phyloP scores from a whole-genome alignment of 2,329 filamentous ascomycete species.

The Emmonsiellopsis sp. region DNA sequence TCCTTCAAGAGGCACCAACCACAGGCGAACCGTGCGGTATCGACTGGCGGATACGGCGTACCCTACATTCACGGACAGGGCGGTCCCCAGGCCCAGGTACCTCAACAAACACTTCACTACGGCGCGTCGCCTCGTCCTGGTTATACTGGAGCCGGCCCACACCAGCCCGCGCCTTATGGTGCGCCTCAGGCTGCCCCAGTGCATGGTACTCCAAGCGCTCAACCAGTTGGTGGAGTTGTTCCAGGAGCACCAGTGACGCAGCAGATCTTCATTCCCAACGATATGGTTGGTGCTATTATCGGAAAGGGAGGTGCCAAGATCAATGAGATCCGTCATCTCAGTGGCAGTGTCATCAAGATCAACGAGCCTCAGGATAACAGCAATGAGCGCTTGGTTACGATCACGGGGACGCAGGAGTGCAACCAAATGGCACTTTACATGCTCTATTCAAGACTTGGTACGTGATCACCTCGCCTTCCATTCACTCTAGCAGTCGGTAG shows the following conservation, averaged over 20 bases:
- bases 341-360: conserved; percentile 98
- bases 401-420: conserved; percentile 94
- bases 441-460: conserved; percentile 94
- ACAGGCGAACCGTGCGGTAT: conserved; percentile 63
- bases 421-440: conserved; percentile 99
- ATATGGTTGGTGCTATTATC: conserved; percentile 99
- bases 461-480: conserved; percentile 23
- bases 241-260: conserved; percentile 84
- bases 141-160: conserved; percentile 72
- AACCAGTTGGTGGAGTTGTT: conserved; percentile 63
- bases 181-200: conserved; percentile 50
- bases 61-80: conserved; percentile 62
- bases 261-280: conserved; percentile 98
- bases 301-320: conserved; percentile 98
- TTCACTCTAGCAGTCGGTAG: background rate
- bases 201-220: conserved; percentile 59
- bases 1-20: conserved; percentile 69
- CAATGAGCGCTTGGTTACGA: conserved; percentile 94
- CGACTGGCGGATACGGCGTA: conserved; percentile 57
- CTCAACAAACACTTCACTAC: conserved; percentile 70
- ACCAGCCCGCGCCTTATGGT: conserved; percentile 63
- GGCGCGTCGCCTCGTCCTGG: conserved; percentile 62
- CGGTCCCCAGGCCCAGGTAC: conserved; percentile 42
- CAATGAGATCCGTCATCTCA: conserved; percentile 96
- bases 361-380: conserved; percentile 98